Percentiles rank a stretch among this genome's conserved stretches.
Evolutionary conservation across 495 filamentous ascomycete species (phyloP).

Genomic region (Corynascus novoguineensis): DNA sequence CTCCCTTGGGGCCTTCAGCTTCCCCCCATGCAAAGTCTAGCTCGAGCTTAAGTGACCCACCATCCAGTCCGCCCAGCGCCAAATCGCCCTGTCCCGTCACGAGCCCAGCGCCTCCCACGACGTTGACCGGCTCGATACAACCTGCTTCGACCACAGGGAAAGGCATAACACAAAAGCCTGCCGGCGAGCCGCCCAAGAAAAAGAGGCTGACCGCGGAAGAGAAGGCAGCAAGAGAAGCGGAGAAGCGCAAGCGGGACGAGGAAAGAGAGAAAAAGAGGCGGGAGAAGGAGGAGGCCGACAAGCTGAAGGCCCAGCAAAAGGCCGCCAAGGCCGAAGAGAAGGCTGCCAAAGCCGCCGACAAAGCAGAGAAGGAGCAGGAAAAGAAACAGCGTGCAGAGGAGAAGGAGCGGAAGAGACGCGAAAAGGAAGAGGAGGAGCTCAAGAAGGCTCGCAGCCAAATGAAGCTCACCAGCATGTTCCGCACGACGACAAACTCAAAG

Average conservation of each 20-base stretch:
- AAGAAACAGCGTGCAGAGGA: slow-evolving; percentile 38
- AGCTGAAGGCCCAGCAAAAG: slow-evolving; percentile 40
- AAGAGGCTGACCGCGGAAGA: slow-evolving; percentile 50
- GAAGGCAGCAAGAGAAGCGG: slow-evolving; percentile 36
- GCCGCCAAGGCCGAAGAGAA: slow-evolving; percentile 43
- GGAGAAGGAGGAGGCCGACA: slow-evolving; percentile 39
- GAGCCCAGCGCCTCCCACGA: slow-evolving; percentile 1
- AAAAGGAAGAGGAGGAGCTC: slow-evolving; percentile 54
- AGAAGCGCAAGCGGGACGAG: slow-evolving; percentile 41
- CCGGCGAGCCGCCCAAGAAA: slow-evolving; percentile 38
- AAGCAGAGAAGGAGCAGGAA: slow-evolving; percentile 48
- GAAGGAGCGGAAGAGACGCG: slow-evolving; percentile 59
- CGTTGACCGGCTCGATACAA: slow-evolving; percentile 1
- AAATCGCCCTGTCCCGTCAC: slow-evolving; percentile 32
- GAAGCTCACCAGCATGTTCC: slow-evolving; percentile 48
- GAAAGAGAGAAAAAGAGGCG: slow-evolving; percentile 39
- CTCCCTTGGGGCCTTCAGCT: neutral
- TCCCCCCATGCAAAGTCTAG: slow-evolving; percentile 28
- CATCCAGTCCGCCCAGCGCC: slow-evolving; percentile 28
- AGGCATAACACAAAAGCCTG: slow-evolving; percentile 12
- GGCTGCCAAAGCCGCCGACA: slow-evolving; percentile 26
- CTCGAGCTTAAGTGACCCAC: slow-evolving; percentile 31
- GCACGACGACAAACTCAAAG: slow-evolving; percentile 41
- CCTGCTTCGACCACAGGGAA: slow-evolving; percentile 5
- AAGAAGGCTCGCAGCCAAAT: slow-evolving; percentile 57